Base-by-base conservation (phyloP, 129 eudicot genomes). In the Ambrosia trifida region DNA sequence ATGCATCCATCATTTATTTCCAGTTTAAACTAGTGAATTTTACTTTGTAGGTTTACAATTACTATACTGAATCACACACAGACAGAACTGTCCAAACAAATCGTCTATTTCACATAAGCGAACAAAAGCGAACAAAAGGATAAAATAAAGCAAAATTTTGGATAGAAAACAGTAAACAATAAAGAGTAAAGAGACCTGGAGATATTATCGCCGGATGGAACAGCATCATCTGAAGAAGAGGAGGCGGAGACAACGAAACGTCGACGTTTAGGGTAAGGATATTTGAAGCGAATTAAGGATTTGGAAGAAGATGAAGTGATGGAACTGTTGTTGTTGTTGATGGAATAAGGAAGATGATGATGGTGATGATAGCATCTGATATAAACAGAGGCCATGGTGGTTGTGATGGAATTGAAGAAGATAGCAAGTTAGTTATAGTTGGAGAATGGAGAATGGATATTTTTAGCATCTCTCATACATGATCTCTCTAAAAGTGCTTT, bases 141-240 rank as follows among this genome's bases (percentile, higher is more conserved):
- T n/a, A n/a, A n/a, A n/a, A n/a, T n/a, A n/a, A n/a, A n/a, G n/a
- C n/a, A n/a, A n/a, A n/a, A n/a, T n/a, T n/a, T n/a, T n/a, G n/a
- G n/a, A n/a, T n/a, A n/a, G n/a, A n/a, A n/a, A n/a, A n/a, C n/a
- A n/a, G n/a, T n/a, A n/a, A n/a, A n/a, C n/a, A n/a, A n/a, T n/a
- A n/a, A n/a, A n/a, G n/a, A n/a, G n/a, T 36, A 36, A 36, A 36
- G 10, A 40, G 47, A 84, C 94, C 94, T 87, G 5, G 89, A 77
- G 47, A 69, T 20, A 73, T 71, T 76, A 47, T 82, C 95, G 7
- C 76, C 84, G 9, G 83, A 69, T 45, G 83, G 49, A 17, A 54
- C 50, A 12, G 77, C 51, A 76, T 78, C 95, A 19, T 75, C 79
- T 5, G 81, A 47, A 65, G 90, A 69, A 38, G 81, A 81, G 76